Evolutionary conservation across 2,329 filamentous ascomycete genomes (phyloP).

Genomic region (Talaromyces verruculosus): DNA sequence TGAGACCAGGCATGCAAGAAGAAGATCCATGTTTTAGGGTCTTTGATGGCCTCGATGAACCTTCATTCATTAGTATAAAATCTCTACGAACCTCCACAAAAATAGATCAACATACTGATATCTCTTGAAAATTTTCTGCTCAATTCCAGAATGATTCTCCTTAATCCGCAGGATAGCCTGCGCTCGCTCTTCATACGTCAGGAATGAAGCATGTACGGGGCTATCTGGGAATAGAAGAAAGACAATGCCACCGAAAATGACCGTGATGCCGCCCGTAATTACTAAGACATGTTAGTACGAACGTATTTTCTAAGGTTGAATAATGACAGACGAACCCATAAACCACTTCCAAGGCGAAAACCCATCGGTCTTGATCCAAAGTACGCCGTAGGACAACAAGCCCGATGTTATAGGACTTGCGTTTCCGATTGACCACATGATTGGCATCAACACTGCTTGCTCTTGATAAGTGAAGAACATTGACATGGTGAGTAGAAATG

Average conservation of each 20-base stretch:
- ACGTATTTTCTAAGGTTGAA: background rate
- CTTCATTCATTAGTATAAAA: constrained; percentile 15
- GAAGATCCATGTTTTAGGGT: constrained; percentile 39
- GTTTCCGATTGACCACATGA: constrained; percentile 45
- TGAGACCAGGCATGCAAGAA: constrained; percentile 39
- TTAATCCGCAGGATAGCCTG: constrained; percentile 38
- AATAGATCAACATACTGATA: constrained; percentile 20
- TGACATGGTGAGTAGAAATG: constrained; percentile 45
- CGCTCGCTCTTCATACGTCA: constrained; percentile 35
- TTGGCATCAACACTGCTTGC: constrained; percentile 32
- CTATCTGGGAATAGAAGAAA: constrained; percentile 38
- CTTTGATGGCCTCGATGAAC: constrained; percentile 35
- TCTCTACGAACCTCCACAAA: background rate
- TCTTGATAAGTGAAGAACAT: constrained; percentile 43
- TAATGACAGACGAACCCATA: constrained; percentile 32
- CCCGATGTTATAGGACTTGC: constrained; percentile 43
- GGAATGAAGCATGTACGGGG: constrained; percentile 33
- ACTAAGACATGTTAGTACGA: background rate
- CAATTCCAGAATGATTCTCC: constrained; percentile 40
- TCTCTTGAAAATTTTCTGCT: constrained; percentile 38
- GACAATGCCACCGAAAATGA: constrained; percentile 30
- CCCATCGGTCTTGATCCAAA: constrained; percentile 40
- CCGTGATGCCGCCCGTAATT: constrained; percentile 20
- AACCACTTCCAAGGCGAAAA: constrained; percentile 45
- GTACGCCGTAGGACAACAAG: constrained; percentile 45